Base-by-base conservation (phyloP, 768 basidiomycete genomes). In the Sarcomyxa edulis region DNA sequence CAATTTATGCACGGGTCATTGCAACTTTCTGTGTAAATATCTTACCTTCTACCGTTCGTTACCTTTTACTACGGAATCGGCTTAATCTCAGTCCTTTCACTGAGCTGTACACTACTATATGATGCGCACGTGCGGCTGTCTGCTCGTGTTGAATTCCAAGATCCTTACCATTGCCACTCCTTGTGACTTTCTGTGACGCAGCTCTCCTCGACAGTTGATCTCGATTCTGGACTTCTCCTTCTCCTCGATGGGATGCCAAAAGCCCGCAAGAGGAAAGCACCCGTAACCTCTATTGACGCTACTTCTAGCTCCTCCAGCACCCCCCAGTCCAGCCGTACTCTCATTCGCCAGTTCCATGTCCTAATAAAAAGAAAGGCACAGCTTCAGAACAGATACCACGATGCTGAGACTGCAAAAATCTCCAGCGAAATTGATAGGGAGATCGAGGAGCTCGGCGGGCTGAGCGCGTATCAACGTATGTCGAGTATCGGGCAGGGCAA, bases 311-410 rank as follows among this genome's bases (percentile, higher is more conserved):
- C 67, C 7, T 77, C 79, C 16, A 71, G 64, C 45, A 79, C 67
- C 42, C 69, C 78, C 0, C 65, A 74, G 44, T 71, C 78, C 16
- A 87, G 79, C 31, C 76, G 89, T 43, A 71, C 74, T 6, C 62
- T 82, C 45, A 95, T 96, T 49, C 80, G 88, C 27, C 69, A 65
- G 42, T 96, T 84, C 52, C 92, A 96, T 50, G 71, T 81, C 24
- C 67, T 93, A 15, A 65, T 90, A 52, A 94, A 91, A 61, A 70
- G 65, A 35, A 76, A 77, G 53, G 59, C 71, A 5, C 74, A 74
- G 39, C 63, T 90, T 3, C 64, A 73, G 48, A 48, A 55, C 38
- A 41, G 40, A 14, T 31, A 37, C 23, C 37, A 38, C 42, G 48
- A 49, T 49, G 42, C 47, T 10, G 40, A 43, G 22, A 55, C 57